Percentiles rank a stretch among this genome's conserved stretches.
Conservation (phyloP, 2,329 filamentous ascomycete species). For the Chrysoporthe cubensis region DNA sequence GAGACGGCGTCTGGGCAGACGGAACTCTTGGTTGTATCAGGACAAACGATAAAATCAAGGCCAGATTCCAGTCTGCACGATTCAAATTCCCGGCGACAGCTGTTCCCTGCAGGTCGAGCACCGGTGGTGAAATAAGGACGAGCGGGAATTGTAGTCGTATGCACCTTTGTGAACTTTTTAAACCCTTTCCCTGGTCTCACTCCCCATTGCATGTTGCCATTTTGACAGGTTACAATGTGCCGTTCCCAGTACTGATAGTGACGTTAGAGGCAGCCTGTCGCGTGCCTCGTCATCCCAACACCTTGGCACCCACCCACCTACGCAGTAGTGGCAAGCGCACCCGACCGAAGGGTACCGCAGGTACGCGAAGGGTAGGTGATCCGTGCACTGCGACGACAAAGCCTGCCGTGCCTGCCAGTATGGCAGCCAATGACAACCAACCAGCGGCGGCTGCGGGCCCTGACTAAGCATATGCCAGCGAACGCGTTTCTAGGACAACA, state of each 20-base stretch:
- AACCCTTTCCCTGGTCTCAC: too few species aligned
- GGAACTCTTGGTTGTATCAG: not conserved
- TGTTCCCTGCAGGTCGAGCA: not conserved
- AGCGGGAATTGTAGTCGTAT: not conserved
- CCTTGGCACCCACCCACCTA: not conserved
- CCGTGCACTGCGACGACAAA: slow-evolving; percentile 8
- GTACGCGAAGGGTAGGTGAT: not conserved
- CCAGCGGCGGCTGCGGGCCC: not conserved
- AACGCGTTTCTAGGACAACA: slow-evolving; percentile 30
- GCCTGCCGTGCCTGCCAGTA: not conserved
- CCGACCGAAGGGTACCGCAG: not conserved
- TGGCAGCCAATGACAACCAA: slow-evolving; percentile 3
- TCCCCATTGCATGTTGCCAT: not conserved
- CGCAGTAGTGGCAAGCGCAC: not conserved
- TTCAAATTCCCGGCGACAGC: not conserved
- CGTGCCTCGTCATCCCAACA: slow-evolving; percentile 2
- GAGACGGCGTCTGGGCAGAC: too few species aligned
- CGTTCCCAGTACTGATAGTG: not conserved
- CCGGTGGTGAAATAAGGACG: not conserved
- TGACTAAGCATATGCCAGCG: slow-evolving; percentile 19
- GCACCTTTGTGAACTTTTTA: not conserved
- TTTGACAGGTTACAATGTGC: too few species aligned
- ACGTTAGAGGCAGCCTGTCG: slow-evolving; percentile 7
- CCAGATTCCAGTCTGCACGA: not conserved
- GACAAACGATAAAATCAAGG: not conserved